Evolutionary conservation across 2,329 filamentous ascomycete genomes (phyloP), one percentile per base, ranked within the genome.

Genomic region (Phaeosphaeriaceae sp.): DNA sequence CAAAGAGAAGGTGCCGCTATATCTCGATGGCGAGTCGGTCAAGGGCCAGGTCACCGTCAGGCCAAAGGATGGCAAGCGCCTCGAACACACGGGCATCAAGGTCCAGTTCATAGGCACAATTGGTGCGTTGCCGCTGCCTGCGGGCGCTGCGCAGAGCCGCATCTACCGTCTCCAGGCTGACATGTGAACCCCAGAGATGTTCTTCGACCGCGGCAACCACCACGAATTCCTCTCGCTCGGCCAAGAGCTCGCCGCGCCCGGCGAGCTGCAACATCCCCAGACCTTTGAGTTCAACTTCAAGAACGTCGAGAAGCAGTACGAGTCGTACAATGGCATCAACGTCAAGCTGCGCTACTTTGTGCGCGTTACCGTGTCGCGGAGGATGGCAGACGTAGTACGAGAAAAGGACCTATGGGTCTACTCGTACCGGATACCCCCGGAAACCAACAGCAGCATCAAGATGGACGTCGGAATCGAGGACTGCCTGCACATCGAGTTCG

Each of bases 391-490:
- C 76, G 94, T 99, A 57, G 92, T 98, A 72, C 91, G 96, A 70
- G 96, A 99, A 82, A 99, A 99, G 86, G 96, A 99, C 79, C 91
- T 99, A 65, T 99, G 96, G 96, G 96, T 99, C 55, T 99, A 99
- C 84, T 95, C 90, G 63, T 99, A 99, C 85, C 89, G 93, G 78
- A 94, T 98, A 83, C 94, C 95, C 20, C 95, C 95, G 19, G 95
- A 99, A 86, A 96, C 93, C 80, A 99, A 98, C 84, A 93, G 89
- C 81, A 93, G 91, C 68, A 99, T 99, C 84, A 99, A 99, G 86
- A 99, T 99, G 95, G 95, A 99, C 77, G 95, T 99, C 58, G 95
- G 95, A 57, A 99, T 99, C 75, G 95, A 99, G 82, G 96, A 99
- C 82, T 99, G 95, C 78, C 84, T 99, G 69, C 95, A 99, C 81